phyloP scores from a whole-genome alignment of 176 grass and related monocot genomes.

The Zoysia japonica region DNA sequence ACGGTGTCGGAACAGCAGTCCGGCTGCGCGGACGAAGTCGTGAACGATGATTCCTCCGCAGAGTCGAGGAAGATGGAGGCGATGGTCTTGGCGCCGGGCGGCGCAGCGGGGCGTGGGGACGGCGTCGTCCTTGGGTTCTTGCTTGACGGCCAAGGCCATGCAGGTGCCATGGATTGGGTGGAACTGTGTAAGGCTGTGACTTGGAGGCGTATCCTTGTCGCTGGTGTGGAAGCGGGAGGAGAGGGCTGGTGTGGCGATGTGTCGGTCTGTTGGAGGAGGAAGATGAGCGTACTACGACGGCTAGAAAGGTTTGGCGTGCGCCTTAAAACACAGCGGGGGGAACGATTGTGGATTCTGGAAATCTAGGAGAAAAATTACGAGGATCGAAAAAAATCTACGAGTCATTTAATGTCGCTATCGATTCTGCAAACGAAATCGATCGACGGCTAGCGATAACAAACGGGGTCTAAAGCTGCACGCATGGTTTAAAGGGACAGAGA shows the following conservation, averaged over 20 bases:
- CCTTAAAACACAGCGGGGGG: slow-evolving; percentile 15
- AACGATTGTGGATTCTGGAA: too few relatives aligned
- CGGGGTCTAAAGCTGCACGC: slow-evolving; percentile 10
- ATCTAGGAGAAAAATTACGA: too few relatives aligned
- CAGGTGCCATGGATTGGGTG: background rate
- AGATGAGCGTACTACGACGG: background rate
- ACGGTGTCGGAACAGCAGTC: slow-evolving; percentile 51
- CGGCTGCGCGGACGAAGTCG: slow-evolving; percentile 48
- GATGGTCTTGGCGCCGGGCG: slow-evolving; percentile 27
- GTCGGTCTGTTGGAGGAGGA: background rate
- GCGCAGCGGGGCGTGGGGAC: slow-evolving; percentile 24
- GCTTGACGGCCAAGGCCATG: slow-evolving; percentile 63
- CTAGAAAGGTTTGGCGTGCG: slow-evolving; percentile 10
- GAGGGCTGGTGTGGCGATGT: background rate
- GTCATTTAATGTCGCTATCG: too few relatives aligned
- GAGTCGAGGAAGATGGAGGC: slow-evolving; percentile 63
- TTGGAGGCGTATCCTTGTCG: too few relatives aligned
- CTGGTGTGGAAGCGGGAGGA: too few relatives aligned
- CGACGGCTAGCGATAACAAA: too few relatives aligned
- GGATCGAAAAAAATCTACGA: too few relatives aligned
- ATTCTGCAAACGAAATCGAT: too few relatives aligned
- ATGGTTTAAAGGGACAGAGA: slow-evolving; percentile 14
- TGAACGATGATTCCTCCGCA: slow-evolving; percentile 54
- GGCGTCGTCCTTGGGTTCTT: slow-evolving; percentile 42
- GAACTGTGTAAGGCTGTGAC: too few relatives aligned